These are phyloP conservation scores for Ophiostoma pallidulum DNA, from an alignment of 2,329 filamentous ascomycete species.

Conservation along the genomic window DNA sequence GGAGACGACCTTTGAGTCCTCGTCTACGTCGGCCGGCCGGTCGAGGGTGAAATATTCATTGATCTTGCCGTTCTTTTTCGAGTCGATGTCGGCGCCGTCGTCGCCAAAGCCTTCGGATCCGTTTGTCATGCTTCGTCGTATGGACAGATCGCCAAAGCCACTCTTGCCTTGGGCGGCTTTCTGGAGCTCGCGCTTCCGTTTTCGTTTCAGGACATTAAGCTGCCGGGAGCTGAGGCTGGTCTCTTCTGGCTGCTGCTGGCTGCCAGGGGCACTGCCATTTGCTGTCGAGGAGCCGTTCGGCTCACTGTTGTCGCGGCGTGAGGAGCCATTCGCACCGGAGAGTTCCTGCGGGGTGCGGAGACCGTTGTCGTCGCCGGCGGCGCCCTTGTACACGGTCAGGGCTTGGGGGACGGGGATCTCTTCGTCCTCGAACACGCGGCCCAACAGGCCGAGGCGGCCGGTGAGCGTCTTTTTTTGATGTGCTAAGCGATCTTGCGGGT, in stretches of 20 bases:
- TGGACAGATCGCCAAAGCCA: constrained; percentile 76
- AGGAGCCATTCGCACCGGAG: constrained; percentile 16
- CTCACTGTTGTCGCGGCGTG: neutral
- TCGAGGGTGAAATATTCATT: constrained; percentile 89
- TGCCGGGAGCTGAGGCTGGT: constrained; percentile 80
- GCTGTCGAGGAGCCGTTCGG: constrained; percentile 8
- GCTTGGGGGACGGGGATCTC: constrained; percentile 56
- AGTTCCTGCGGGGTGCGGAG: constrained; percentile 35
- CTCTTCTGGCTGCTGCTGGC: constrained; percentile 38
- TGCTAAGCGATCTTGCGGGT: constrained; percentile 68
- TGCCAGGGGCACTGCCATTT: constrained; percentile 20
- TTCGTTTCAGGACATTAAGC: constrained; percentile 87
- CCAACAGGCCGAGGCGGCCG: constrained; percentile 72
- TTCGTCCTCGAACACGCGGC: constrained; percentile 77
- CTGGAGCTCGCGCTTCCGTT: constrained; percentile 82
- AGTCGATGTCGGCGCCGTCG: constrained; percentile 46
- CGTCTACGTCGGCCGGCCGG: constrained; percentile 65
- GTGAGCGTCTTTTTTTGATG: constrained; percentile 85
- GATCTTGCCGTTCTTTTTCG: constrained; percentile 53
- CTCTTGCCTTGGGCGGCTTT: constrained; percentile 79
- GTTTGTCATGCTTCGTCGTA: constrained; percentile 51
- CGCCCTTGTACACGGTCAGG: constrained; percentile 30
- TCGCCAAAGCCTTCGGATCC: constrained; percentile 53
- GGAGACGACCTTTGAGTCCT: constrained; percentile 84
- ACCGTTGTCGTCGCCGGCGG: constrained; percentile 6